Conservation (phyloP, 1,139 yeast species). For the Nematodospora anomalae region DNA sequence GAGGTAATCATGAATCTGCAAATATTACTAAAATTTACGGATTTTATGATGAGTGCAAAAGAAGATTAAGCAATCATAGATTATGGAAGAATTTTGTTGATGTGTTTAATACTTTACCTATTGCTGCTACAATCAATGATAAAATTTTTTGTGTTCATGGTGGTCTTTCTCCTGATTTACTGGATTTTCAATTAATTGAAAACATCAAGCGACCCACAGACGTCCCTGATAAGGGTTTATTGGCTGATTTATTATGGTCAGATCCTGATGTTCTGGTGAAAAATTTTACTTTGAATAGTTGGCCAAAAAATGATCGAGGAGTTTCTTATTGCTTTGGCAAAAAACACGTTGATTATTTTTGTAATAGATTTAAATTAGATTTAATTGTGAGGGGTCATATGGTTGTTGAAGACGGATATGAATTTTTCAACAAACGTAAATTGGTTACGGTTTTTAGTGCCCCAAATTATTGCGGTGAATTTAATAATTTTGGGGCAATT, state of each 20-base stretch:
- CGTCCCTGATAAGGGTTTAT: conserved; percentile 78
- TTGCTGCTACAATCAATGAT: conserved; percentile 84
- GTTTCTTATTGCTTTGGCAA: conserved; percentile 81
- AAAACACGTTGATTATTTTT: conserved; percentile 70
- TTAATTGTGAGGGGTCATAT: conserved; percentile 83
- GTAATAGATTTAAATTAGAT: conserved; percentile 71
- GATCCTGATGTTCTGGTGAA: conserved; percentile 72
- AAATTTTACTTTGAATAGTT: conserved; percentile 44
- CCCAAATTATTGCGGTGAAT: conserved; percentile 90
- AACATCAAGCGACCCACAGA: conserved; percentile 80
- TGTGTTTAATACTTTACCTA: conserved; percentile 81
- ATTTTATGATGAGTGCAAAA: conserved; percentile 84
- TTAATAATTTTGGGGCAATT: conserved; percentile 88
- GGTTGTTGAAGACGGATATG: conserved; percentile 94
- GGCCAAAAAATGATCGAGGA: conserved; percentile 87
- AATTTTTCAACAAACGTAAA: conserved; percentile 74
- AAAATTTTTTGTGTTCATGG: conserved; percentile 89
- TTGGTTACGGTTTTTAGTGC: conserved; percentile 85
- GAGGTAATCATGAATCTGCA: conserved; percentile 88
- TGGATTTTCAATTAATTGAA: conserved; percentile 64
- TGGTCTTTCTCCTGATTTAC: conserved; percentile 77
- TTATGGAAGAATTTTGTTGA: conserved; percentile 78
- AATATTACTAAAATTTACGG: conserved; percentile 84
- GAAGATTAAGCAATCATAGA: conserved; percentile 59
- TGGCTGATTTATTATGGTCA: conserved; percentile 85